phyloP scores from a whole-genome alignment of 441 rosid species.

The Hura crepitans region DNA sequence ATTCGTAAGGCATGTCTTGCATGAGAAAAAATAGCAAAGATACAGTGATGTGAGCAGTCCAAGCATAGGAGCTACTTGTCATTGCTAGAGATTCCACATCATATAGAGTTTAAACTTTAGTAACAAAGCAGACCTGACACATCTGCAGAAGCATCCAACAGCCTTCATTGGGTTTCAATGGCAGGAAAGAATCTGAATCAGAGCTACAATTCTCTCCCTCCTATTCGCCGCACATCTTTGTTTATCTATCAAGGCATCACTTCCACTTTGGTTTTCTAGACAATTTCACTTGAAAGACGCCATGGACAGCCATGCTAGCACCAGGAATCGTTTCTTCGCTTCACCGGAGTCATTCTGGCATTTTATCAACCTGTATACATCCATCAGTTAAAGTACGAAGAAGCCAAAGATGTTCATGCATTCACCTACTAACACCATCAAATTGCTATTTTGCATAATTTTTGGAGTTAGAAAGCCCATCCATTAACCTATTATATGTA shows the following conservation, averaged over 20 bases:
- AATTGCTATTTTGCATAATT: neutral
- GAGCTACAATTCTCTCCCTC: slow-evolving; percentile 28
- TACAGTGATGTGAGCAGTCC: too few relatives aligned
- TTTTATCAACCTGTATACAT: slow-evolving; percentile 59
- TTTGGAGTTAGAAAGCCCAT: slow-evolving; percentile 34
- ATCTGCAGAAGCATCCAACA: slow-evolving; percentile 33
- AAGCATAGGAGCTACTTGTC: too few relatives aligned
- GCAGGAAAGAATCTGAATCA: slow-evolving; percentile 33
- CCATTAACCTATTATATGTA: slow-evolving; percentile 63
- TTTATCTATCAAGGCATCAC: slow-evolving; percentile 57
- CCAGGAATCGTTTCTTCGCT: slow-evolving; percentile 54
- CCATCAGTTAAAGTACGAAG: slow-evolving; percentile 44
- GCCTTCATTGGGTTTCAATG: slow-evolving; percentile 60
- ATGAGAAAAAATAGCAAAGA: too few relatives aligned
- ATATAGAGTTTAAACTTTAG: slow-evolving; percentile 64
- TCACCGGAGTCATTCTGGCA: slow-evolving; percentile 23
- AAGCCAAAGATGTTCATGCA: neutral
- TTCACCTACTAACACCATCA: slow-evolving; percentile 10
- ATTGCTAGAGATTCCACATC: too few relatives aligned
- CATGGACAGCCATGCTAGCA: slow-evolving; percentile 61
- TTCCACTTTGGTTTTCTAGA: slow-evolving; percentile 81
- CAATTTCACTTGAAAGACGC: slow-evolving; percentile 62
- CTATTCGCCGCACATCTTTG: slow-evolving; percentile 40
- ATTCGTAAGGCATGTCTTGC: too few relatives aligned
- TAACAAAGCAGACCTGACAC: slow-evolving; percentile 69